A percentile compares a stretch with the other conserved stretches of the same genome.
These are phyloP conservation scores for Sarocladiaceae sp. DNA, from an alignment of 2,329 filamentous ascomycete genomes.

Conservation along the genomic window DNA sequence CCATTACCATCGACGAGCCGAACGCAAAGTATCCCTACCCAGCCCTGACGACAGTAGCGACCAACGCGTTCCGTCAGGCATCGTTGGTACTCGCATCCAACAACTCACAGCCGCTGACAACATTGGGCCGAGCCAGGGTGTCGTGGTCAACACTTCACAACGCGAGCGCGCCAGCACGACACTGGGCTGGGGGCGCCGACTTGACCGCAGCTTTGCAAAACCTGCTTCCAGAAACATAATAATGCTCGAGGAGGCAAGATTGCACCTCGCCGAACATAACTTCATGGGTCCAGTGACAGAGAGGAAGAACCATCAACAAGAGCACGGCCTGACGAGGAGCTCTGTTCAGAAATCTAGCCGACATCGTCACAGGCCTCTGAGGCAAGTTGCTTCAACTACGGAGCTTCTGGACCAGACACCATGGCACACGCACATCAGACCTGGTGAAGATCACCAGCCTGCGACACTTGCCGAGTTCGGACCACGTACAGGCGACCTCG, in stretches of 20 bases:
- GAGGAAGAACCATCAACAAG: conserved; percentile 11
- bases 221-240: conserved; percentile 20
- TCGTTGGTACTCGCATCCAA: conserved; percentile 23
- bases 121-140: conserved; percentile 12
- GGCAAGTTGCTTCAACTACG: background rate
- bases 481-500: too few relatives aligned
- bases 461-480: too few relatives aligned
- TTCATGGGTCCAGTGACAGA: conserved; percentile 15
- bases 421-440: too few relatives aligned
- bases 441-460: too few relatives aligned
- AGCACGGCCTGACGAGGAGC: background rate
- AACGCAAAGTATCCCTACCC: conserved; percentile 6
- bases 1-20: background rate
- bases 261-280: conserved; percentile 15
- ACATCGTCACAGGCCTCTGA: background rate
- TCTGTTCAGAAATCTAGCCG: background rate
- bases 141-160: conserved; percentile 12
- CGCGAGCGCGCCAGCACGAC: conserved; percentile 19
- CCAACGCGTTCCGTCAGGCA: conserved; percentile 18
- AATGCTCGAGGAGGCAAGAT: conserved; percentile 12
- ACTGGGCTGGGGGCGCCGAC: conserved; percentile 22
- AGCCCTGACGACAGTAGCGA: conserved; percentile 11
- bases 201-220: conserved; percentile 18
- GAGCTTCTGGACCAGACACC: background rate
- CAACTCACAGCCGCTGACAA: conserved; percentile 19